Conservation (phyloP, 306 rosid genomes). For the Acacia confusa region DNA sequence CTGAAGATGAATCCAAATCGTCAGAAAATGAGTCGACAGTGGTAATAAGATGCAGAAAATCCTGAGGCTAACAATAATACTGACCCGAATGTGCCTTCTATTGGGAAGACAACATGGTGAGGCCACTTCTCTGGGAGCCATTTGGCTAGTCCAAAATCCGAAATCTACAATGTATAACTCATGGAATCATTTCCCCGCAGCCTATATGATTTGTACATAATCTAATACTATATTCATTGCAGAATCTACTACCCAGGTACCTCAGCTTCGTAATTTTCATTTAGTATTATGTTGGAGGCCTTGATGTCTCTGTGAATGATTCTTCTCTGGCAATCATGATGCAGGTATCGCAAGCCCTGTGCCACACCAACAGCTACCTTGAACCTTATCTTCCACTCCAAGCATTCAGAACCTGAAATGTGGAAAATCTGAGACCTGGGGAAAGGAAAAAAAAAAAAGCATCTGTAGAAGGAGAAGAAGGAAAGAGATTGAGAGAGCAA, state of each 20-base stretch:
- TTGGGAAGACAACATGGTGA: constrained; percentile 91
- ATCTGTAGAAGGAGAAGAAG: constrained; percentile 6
- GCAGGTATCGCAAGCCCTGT: constrained; percentile 79
- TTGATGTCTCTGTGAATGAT: constrained; percentile 94
- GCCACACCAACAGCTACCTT: constrained; percentile 86
- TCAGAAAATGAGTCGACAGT: constrained; percentile 12
- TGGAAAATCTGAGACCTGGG: constrained; percentile 26
- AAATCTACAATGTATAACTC: constrained; percentile 55
- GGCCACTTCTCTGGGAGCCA: constrained; percentile 97
- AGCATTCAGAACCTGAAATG: constrained; percentile 55
- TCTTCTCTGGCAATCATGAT: constrained; percentile 79
- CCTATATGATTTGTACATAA: constrained; percentile 5
- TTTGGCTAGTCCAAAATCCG: constrained; percentile 95
- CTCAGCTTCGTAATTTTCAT: constrained; percentile 72
- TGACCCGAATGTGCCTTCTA: constrained; percentile 99
- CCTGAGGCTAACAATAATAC: constrained; percentile 28
- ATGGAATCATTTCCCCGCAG: neutral
- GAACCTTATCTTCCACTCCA: constrained; percentile 78
- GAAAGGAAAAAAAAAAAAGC: neutral
- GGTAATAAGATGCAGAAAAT: neutral
- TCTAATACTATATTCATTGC: neutral
- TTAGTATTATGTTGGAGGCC: constrained; percentile 86
- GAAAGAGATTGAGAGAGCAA: constrained; percentile 27
- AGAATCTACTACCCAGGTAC: constrained; percentile 33
- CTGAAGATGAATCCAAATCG: constrained; percentile 42